Evolutionary conservation across 768 basidiomycete species (phyloP).

Genomic region (Russula foetens): DNA sequence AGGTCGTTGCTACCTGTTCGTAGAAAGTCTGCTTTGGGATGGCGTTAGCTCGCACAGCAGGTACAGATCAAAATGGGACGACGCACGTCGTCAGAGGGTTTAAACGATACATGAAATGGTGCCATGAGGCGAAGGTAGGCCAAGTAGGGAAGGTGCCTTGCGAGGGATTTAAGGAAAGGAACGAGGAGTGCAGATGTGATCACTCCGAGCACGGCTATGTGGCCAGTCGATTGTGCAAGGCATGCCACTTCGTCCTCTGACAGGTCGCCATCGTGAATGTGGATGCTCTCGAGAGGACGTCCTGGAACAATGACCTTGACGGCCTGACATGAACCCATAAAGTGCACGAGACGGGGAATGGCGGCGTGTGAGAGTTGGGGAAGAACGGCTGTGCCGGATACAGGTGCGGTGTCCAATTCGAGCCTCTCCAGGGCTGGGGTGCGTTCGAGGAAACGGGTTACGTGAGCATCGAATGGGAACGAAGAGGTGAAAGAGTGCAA

Average conservation of each 20-base stretch:
- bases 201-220: constrained; percentile 48
- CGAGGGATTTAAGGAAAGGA: constrained; percentile 48
- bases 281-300: constrained; percentile 55
- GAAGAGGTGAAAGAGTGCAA: constrained; percentile 52
- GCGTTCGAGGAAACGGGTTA: constrained; percentile 50
- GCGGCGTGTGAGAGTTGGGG: constrained; percentile 27
- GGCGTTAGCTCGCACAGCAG: constrained; percentile 3
- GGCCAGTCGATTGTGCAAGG: constrained; percentile 43
- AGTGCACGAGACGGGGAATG: constrained; percentile 42
- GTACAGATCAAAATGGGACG: neutral
- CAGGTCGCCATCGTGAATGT: constrained; percentile 53
- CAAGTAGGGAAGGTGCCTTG: constrained; percentile 49
- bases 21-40: constrained; percentile 45
- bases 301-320: constrained; percentile 54
- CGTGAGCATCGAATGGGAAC: constrained; percentile 50
- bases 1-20: constrained; percentile 45
- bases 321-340: constrained; percentile 51
- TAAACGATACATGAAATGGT: constrained; percentile 26
- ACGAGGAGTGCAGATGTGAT: constrained; percentile 51
- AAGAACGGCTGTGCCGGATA: constrained; percentile 18
- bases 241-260: constrained; percentile 45
- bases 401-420: constrained; percentile 38
- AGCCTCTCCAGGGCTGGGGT: constrained; percentile 49
- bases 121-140: constrained; percentile 60
- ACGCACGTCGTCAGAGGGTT: constrained; percentile 29